These are phyloP conservation scores for Chlamydomonas eustigma DNA, from an alignment of 139 green algal species.

Conservation along the genomic window DNA sequence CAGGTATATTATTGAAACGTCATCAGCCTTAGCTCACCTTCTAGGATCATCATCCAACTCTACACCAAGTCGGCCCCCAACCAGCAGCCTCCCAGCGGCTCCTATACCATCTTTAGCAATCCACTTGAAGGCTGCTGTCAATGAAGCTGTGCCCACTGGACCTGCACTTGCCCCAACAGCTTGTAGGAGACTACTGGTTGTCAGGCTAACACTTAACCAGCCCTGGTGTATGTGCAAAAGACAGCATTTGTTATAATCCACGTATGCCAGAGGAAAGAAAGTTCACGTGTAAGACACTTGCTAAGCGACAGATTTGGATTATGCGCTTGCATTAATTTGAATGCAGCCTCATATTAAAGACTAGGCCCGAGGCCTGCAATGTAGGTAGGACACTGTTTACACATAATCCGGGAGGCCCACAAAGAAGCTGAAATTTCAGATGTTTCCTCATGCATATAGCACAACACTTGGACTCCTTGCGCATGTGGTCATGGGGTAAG, in stretches of 20 bases:
- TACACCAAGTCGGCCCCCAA: constrained; percentile 37
- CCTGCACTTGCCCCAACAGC: constrained; percentile 60
- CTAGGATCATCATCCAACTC: constrained; percentile 74
- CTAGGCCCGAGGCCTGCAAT: not conserved
- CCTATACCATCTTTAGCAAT: constrained; percentile 75
- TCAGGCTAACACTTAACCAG: constrained; percentile 43
- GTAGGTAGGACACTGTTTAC: not conserved
- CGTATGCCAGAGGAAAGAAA: not conserved
- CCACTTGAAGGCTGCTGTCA: constrained; percentile 72
- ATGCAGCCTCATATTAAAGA: not conserved
- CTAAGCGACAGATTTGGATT: not conserved
- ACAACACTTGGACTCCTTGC: too few relatives aligned
- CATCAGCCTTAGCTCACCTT: too few relatives aligned
- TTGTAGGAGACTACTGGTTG: constrained; percentile 67
- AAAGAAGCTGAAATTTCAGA: too few relatives aligned
- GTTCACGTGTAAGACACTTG: not conserved
- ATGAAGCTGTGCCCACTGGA: constrained; percentile 23
- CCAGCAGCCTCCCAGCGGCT: constrained; percentile 60
- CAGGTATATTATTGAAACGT: too few relatives aligned
- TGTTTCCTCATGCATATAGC: too few relatives aligned
- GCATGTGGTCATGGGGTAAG: constrained; percentile 23
- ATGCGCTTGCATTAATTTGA: not conserved
- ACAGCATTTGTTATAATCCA: not conserved
- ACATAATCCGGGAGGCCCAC: not conserved
- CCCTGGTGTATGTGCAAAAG: not conserved